Evolutionary conservation across 176 grass and related monocot species (phyloP), one percentile per base, ranked within the genome.

Genomic region (Bonia amplexicaulis): DNA sequence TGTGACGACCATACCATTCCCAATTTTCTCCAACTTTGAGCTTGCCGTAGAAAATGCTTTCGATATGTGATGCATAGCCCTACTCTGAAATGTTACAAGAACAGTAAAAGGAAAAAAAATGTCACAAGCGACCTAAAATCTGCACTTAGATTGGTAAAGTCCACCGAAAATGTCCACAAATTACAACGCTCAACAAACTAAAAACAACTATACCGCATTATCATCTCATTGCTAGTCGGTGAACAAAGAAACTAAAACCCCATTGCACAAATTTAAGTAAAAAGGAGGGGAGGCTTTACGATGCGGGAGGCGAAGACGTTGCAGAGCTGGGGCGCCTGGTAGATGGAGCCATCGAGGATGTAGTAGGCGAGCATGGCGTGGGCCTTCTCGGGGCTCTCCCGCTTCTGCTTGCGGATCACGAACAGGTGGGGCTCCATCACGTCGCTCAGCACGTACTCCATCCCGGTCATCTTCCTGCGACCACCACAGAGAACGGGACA

Each of bases 351-450:
- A 19, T 98, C 96, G 7, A 98, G 93, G 85, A 98, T 90, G 85
- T 98, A 98, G 76, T 98, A 98, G 7, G 85, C 53, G 45, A 98
- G 96, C 91, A 98, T 82, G 41, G 90, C 74, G 44, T 2, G 83
- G 9, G 90, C 82, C 79, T 89, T 98, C 49, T 98, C 96, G 8
- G 93, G 82, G 60, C 82, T 94, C 48, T 92, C 90, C 61, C 96
- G 85, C 90, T 86, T 98, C 89, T 98, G 93, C 90, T 98, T 98
- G 69, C 93, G 91, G 48, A 98, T 95, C 54, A 98, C 93, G 86
- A 95, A 98, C 39, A 98, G 74, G 71, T 98, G 88, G 58, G 96
- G 96, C 85, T 98, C 96, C 93, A 98, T 95, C 65, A 94, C 96
- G 13, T 98, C 93, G 82, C 89, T 98, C 69, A 98, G 84, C 84